phyloP scores from a whole-genome alignment of 2,329 filamentous ascomycete genomes.

The Fonsecaea pugnacius region DNA sequence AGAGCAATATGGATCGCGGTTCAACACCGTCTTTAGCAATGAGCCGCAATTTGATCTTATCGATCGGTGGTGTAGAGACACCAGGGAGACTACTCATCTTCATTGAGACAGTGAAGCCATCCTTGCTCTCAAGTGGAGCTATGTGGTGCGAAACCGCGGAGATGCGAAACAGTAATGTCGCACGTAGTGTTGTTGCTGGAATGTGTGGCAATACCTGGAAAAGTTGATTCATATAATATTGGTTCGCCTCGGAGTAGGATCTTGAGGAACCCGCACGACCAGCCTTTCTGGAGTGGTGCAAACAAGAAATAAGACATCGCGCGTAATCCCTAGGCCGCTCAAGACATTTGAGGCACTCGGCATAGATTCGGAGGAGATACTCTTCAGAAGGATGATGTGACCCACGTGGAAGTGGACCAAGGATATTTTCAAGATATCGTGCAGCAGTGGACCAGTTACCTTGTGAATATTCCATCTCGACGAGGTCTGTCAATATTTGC shows the following conservation, averaged over 20 bases:
- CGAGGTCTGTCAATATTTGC: conserved; percentile 79
- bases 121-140: conserved; percentile 69
- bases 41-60: conserved; percentile 28
- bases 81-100: conserved; percentile 16
- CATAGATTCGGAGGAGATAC: conserved; percentile 83
- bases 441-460: conserved; percentile 75
- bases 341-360: conserved; percentile 77
- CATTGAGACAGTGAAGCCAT: conserved; percentile 76
- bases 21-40: conserved; percentile 27
- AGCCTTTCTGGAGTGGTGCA: conserved; percentile 50
- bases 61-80: conserved; percentile 17
- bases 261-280: conserved; percentile 47
- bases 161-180: conserved; percentile 74
- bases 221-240: conserved; percentile 48
- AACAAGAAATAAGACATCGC: conserved; percentile 63
- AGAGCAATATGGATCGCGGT: conserved; percentile 61
- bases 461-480: conserved; percentile 77
- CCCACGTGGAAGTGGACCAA: conserved; percentile 75
- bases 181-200: conserved; percentile 68
- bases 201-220: conserved; percentile 56
- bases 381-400: conserved; percentile 81
- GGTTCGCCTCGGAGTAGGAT: conserved; percentile 38
- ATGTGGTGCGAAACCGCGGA: conserved; percentile 71
- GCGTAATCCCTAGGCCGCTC: conserved; percentile 79
- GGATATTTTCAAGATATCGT: conserved; percentile 76